Percentiles rank a stretch among this genome's conserved stretches.
Evolutionary conservation across 2,329 filamentous ascomycete genomes (phyloP).

Genomic region (Teratosphaeria nubilosa): DNA sequence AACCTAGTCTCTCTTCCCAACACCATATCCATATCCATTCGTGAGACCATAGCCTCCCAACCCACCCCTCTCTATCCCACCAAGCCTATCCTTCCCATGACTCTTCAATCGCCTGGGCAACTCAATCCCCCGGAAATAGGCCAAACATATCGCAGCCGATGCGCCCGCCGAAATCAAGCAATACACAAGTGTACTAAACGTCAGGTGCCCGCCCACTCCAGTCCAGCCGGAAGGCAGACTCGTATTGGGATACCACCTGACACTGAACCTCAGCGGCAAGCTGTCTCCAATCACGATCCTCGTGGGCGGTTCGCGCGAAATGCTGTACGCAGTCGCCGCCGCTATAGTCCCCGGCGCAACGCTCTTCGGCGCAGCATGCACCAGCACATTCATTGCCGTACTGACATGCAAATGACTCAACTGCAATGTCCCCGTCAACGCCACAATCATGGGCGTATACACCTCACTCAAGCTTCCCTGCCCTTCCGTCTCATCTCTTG

Average conservation of each 20-base stretch:
- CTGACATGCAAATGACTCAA: constrained; percentile 81
- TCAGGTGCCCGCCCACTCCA: constrained; percentile 42
- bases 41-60: constrained; percentile 35
- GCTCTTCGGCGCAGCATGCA: constrained; percentile 54
- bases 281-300: constrained; percentile 81
- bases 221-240: constrained; percentile 51
- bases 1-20: constrained; percentile 34
- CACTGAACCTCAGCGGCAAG: constrained; percentile 65
- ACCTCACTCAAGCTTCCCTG: constrained; percentile 30
- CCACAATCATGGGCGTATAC: constrained; percentile 79
- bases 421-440: constrained; percentile 80
- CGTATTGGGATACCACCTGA: constrained; percentile 78
- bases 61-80: constrained; percentile 29
- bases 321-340: constrained; percentile 77
- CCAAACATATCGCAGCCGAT: constrained; percentile 41
- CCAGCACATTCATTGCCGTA: constrained; percentile 78
- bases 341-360: constrained; percentile 64
- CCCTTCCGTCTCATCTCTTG: constrained; percentile 26
- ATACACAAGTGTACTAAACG: constrained; percentile 40
- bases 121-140: constrained; percentile 45
- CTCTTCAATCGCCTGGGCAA: constrained; percentile 42
- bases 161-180: constrained; percentile 38
- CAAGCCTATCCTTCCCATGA: constrained; percentile 46
- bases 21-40: constrained; percentile 19
- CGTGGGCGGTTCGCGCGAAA: constrained; percentile 45